Percentiles rank a stretch among this genome's conserved stretches.
phyloP scores from a whole-genome alignment of 1,284 basidiomycete species.

The Fomitopsis betulina region DNA sequence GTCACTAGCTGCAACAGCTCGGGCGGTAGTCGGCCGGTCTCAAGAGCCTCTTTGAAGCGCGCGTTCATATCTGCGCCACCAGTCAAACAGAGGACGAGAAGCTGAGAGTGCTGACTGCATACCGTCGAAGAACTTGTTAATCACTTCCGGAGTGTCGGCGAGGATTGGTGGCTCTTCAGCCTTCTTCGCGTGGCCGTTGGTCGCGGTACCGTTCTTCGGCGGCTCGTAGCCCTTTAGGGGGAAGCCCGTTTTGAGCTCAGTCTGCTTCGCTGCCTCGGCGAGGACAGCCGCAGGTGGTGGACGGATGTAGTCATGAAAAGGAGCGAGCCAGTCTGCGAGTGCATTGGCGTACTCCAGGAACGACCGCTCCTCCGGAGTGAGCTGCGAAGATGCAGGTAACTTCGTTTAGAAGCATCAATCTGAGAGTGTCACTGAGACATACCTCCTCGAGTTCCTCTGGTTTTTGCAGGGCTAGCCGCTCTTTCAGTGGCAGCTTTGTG shows the following conservation, averaged over 20 bases:
- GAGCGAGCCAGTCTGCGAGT: conserved; percentile 69
- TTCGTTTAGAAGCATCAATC: neutral
- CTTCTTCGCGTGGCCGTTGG: conserved; percentile 57
- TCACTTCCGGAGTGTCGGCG: conserved; percentile 51
- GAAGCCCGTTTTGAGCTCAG: conserved; percentile 64
- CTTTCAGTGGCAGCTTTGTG: conserved; percentile 45
- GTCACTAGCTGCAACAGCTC: conserved; percentile 66
- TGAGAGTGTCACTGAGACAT: neutral
- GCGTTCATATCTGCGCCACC: conserved; percentile 41
- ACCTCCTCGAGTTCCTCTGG: conserved; percentile 58
- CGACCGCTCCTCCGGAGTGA: conserved; percentile 56
- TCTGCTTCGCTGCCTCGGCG: conserved; percentile 67
- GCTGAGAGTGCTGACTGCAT: conserved; percentile 11
- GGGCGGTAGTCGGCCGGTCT: conserved; percentile 35
- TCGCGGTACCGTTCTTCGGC: conserved; percentile 34
- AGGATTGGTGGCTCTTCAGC: conserved; percentile 62
- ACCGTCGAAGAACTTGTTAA: conserved; percentile 62
- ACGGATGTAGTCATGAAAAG: conserved; percentile 66
- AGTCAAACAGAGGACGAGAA: conserved; percentile 1
- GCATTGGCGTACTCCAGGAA: conserved; percentile 56
- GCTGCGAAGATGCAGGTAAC: conserved; percentile 22
- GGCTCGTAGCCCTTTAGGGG: conserved; percentile 60
- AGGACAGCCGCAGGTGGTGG: conserved; percentile 64
- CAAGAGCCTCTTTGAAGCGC: conserved; percentile 43
- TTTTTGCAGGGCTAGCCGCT: conserved; percentile 47